Evolutionary conservation across 1,139 yeast species (phyloP).

Genomic region (Yamadazyma membranifaciens): DNA sequence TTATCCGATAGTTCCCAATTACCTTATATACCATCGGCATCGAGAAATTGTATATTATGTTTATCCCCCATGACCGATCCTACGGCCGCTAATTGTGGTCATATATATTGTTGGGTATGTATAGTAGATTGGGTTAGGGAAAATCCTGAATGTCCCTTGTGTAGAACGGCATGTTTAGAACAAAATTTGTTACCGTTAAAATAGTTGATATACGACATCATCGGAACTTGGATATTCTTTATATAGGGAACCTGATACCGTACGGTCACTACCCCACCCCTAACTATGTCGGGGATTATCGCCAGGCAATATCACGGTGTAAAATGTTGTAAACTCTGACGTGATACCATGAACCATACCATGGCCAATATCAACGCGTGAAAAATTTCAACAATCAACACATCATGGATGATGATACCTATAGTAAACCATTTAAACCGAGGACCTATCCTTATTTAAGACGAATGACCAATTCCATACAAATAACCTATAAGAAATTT

Average conservation of each 20-base stretch:
- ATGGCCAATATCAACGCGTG: not conserved
- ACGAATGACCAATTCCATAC: constrained; percentile 9
- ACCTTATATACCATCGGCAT: constrained; percentile 67
- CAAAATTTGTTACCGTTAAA: constrained; percentile 72
- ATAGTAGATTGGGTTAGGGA: constrained; percentile 88
- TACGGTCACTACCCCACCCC: not conserved
- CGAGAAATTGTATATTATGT: constrained; percentile 83
- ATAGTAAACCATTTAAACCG: constrained; percentile 34
- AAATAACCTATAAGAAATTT: constrained; percentile 10
- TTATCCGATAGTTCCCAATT: constrained; percentile 56
- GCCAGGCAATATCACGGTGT: too few relatives aligned
- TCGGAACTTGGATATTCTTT: too few relatives aligned
- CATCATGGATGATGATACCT: constrained; percentile 16
- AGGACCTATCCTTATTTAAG: constrained; percentile 14
- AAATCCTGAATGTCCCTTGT: constrained; percentile 86
- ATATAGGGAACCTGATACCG: too few relatives aligned
- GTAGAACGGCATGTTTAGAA: constrained; percentile 73
- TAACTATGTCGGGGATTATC: too few relatives aligned
- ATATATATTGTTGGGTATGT: constrained; percentile 90
- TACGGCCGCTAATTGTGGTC: constrained; percentile 88
- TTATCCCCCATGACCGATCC: constrained; percentile 79
- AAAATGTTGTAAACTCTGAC: too few relatives aligned
- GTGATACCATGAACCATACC: not conserved
- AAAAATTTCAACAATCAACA: constrained; percentile 1
- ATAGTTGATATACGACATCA: constrained; percentile 17